Percentiles rank a stretch among this genome's conserved stretches.
Evolutionary conservation across 176 grass and related monocot species (phyloP).

Genomic region (Bromus sterilis): DNA sequence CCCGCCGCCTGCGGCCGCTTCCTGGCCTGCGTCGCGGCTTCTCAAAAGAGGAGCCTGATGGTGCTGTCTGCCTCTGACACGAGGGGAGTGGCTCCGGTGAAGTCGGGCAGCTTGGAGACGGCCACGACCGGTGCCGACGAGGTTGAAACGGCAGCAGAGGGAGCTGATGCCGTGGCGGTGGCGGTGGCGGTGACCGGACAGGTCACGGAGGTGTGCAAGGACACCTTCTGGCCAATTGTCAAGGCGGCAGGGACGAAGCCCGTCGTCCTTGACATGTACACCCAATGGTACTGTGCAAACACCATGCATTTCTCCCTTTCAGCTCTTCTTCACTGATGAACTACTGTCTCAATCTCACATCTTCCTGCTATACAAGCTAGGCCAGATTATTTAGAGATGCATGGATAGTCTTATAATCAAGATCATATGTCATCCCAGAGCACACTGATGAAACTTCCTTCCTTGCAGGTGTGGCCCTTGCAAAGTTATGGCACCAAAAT

Average conservation of each 20-base stretch:
- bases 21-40: conserved; percentile 6
- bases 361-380: not conserved
- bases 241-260: conserved; percentile 64
- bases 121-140: conserved; percentile 27
- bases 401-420: not conserved
- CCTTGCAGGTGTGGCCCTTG: conserved; percentile 88
- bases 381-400: not conserved
- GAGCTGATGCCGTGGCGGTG: not conserved
- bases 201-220: conserved; percentile 87
- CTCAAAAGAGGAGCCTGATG: conserved; percentile 26
- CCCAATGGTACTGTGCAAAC: conserved; percentile 61
- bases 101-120: conserved; percentile 54
- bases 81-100: conserved; percentile 16
- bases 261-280: conserved; percentile 98
- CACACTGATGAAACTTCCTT: not conserved
- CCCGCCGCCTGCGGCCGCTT: conserved; percentile 20
- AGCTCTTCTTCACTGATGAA: not conserved
- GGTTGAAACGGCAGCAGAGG: not conserved
- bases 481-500: conserved; percentile 84
- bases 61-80: conserved; percentile 10
- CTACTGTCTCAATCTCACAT: not conserved
- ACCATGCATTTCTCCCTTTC: not conserved
- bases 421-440: not conserved
- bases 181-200: conserved; percentile 50
- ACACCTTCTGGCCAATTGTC: conserved; percentile 95